Percentiles rank a stretch among this genome's conserved stretches.
Evolutionary conservation across 176 grass and related monocot genomes (phyloP).

Genomic region (Thalia dealbata): DNA sequence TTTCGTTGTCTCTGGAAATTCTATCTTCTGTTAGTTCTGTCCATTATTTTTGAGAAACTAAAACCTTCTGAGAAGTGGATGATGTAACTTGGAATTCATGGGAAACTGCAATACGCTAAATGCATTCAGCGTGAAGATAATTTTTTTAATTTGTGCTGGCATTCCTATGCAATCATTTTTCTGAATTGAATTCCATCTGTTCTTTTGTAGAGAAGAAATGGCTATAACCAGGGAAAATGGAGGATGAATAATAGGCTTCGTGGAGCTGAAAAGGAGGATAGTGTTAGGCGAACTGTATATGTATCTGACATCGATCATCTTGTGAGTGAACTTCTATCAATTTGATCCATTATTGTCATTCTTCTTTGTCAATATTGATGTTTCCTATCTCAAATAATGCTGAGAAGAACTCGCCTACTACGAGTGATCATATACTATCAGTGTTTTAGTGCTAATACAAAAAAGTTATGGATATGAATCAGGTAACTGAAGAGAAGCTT

Average conservation of each 20-base stretch:
- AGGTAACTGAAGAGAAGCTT: constrained; percentile 24
- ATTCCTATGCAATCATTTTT: background rate
- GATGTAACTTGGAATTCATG: background rate
- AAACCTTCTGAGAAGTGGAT: background rate
- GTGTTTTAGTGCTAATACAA: background rate
- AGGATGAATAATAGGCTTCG: constrained; percentile 44
- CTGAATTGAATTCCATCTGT: background rate
- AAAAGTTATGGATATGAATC: background rate
- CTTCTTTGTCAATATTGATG: background rate
- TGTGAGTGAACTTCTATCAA: constrained; percentile 1
- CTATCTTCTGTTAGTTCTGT: background rate
- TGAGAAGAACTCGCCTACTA: background rate
- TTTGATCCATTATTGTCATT: background rate
- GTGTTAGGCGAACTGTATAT: constrained; percentile 78
- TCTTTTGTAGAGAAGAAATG: constrained; percentile 40
- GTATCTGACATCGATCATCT: constrained; percentile 34
- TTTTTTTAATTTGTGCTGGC: background rate
- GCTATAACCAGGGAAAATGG: constrained; percentile 48
- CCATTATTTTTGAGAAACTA: background rate
- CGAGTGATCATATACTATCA: background rate
- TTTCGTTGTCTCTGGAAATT: background rate
- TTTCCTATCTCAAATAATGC: background rate
- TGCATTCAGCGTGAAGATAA: background rate
- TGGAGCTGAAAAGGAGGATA: constrained; percentile 62
- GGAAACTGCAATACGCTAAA: background rate